Evolutionary conservation across 2,329 filamentous ascomycete species (phyloP), one percentile per base, ranked within the genome.

Genomic region (Dothistroma septosporum): DNA sequence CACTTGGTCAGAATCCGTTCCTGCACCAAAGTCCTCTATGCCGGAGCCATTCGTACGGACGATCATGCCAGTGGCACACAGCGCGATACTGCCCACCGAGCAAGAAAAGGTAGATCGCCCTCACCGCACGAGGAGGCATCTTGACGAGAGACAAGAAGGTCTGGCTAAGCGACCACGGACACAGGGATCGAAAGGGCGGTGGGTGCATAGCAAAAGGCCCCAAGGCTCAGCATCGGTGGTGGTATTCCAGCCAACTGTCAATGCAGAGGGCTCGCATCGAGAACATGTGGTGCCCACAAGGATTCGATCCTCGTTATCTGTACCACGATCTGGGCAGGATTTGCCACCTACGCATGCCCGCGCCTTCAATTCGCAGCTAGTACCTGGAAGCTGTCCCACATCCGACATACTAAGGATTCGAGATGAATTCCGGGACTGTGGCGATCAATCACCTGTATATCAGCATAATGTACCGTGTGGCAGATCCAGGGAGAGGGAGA

Each of bases 1-100:
- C 58, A 75, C 76, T 0, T 79, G 77, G 77, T 78, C 77, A 7
- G 76, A 77, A 44, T 79, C 78, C 31, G 70, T 67, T 54, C 52
- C 56, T 47, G 63, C 61, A 9, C 64, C 22, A 32, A 14, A 28
- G 65, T 48, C 54, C 31, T 61, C 59, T 50, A 60, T 41, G 7
- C 47, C 61, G 50, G 9, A 19, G 41, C 14, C 16, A n/a, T n/a
- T 16, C n/a, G 41, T 19, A 16, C 41, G 50, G 61, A 49, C 55
- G 62, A 44, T 6, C 22, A 44, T 7, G n/a, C 9, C 16, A 8
- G n/a, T 16, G 16, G 41, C 41, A 16, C 16, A 55, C 7, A 53
- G 16, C 41, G 8, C 44, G 7, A 50, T 3, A 24, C 9, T 24
- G 6, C 47, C 47, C 21, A 19, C 9, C 21, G 44, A 19, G 9